Evolutionary conservation across 2,329 filamentous ascomycete genomes (phyloP).

Genomic region (Pseudopyrenochaeta lycopersici): DNA sequence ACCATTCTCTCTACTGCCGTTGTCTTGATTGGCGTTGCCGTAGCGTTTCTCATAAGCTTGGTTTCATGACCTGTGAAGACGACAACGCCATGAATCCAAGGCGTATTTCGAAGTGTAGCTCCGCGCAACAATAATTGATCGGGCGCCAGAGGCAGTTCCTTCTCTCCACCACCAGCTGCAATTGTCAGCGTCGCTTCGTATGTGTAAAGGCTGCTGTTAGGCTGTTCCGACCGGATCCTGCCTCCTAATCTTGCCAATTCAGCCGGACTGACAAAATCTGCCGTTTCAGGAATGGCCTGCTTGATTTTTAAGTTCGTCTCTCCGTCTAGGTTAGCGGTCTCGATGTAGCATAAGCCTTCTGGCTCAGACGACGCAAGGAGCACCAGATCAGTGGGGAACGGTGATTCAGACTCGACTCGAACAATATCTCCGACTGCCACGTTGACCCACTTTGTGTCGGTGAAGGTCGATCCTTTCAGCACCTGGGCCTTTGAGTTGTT

Average conservation of each 20-base stretch:
- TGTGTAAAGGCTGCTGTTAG: constrained; percentile 97
- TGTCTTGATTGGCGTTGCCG: constrained; percentile 94
- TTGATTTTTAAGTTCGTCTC: constrained; percentile 99
- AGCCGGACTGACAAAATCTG: constrained; percentile 82
- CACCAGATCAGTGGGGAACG: constrained; percentile 93
- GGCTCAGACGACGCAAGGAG: constrained; percentile 94
- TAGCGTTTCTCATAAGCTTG: constrained; percentile 98
- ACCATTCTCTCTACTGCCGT: constrained; percentile 95
- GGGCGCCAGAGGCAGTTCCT: constrained; percentile 86
- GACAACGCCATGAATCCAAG: constrained; percentile 95
- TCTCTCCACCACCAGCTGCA: constrained; percentile 88
- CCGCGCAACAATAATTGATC: constrained; percentile 94
- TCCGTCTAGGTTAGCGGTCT: constrained; percentile 96
- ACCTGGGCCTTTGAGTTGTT: constrained; percentile 89
- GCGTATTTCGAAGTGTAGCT: constrained; percentile 92
- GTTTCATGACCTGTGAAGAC: constrained; percentile 98
- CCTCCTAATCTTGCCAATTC: constrained; percentile 88
- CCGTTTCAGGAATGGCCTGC: constrained; percentile 93
- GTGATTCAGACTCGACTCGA: constrained; percentile 90
- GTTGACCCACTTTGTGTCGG: constrained; percentile 92
- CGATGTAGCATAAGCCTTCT: constrained; percentile 97
- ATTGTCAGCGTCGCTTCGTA: constrained; percentile 97
- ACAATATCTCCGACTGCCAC: constrained; percentile 92
- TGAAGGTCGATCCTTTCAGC: constrained; percentile 82
- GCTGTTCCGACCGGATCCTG: constrained; percentile 90